phyloP scores from a whole-genome alignment of 768 basidiomycete genomes.

The Lactarius quietus region DNA sequence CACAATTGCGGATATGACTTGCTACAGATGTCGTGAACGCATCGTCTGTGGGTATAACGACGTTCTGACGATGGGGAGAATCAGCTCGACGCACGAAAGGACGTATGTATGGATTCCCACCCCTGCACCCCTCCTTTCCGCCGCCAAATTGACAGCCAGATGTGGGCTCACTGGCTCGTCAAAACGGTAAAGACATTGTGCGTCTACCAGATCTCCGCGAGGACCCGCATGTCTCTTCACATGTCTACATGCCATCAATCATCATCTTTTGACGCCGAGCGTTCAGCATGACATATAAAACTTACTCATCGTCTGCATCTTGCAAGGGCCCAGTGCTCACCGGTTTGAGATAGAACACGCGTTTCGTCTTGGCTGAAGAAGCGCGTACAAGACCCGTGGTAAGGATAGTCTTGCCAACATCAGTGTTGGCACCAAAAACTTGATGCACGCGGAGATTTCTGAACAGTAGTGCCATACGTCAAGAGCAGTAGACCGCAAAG shows the following conservation, averaged over 20 bases:
- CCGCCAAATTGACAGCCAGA: constrained; percentile 63
- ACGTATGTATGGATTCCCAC: constrained; percentile 26
- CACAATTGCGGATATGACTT: constrained; percentile 55
- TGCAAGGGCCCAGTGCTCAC: constrained; percentile 81
- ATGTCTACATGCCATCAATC: constrained; percentile 47
- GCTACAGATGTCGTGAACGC: constrained; percentile 64
- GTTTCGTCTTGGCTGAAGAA: constrained; percentile 51
- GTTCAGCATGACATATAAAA: neutral
- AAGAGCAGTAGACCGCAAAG: neutral
- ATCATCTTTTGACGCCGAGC: constrained; percentile 5
- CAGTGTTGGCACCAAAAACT: constrained; percentile 93
- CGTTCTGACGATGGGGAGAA: constrained; percentile 1
- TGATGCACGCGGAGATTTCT: constrained; percentile 83
- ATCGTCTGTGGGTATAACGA: constrained; percentile 54
- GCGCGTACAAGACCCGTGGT: constrained; percentile 81
- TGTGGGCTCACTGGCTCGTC: constrained; percentile 93
- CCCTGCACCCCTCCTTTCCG: constrained; percentile 32
- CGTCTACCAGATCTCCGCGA: constrained; percentile 41
- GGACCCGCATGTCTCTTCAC: constrained; percentile 51
- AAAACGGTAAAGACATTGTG: constrained; percentile 78
- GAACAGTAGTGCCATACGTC: constrained; percentile 70
- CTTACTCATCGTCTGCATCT: constrained; percentile 82
- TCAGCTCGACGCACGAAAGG: constrained; percentile 1
- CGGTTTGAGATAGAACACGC: constrained; percentile 79
- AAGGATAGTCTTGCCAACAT: constrained; percentile 92